Conservation (phyloP, 2,329 filamentous ascomycete genomes). For the Ceratocystis eucalypticola region DNA sequence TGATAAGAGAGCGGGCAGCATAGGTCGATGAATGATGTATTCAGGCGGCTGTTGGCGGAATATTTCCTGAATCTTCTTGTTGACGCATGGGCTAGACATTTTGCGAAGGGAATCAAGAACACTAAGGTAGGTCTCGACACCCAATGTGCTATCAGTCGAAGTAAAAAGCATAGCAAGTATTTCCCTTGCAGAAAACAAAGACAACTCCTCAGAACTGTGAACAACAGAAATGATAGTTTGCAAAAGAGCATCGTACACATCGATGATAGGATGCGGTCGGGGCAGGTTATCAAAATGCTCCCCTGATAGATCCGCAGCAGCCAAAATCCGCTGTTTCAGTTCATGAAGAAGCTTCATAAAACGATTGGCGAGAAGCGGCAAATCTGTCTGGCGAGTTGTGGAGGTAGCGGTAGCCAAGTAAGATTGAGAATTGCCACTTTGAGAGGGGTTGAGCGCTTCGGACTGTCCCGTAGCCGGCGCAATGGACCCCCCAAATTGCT, state of each 20-base stretch:
- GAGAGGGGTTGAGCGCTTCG: constrained; percentile 44
- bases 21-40: constrained; percentile 42
- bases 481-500: constrained; percentile 43
- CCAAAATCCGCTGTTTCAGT: constrained; percentile 32
- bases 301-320: constrained; percentile 40
- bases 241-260: constrained; percentile 48
- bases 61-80: constrained; percentile 40
- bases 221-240: constrained; percentile 50
- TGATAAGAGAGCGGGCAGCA: constrained; percentile 43
- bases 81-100: constrained; percentile 42
- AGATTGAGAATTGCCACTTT: constrained; percentile 34
- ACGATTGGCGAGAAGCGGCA: constrained; percentile 39
- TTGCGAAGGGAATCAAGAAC: constrained; percentile 47
- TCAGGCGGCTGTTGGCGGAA: constrained; percentile 45
- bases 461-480: constrained; percentile 44
- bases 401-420: not conserved
- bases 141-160: constrained; percentile 40
- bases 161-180: constrained; percentile 45
- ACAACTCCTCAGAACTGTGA: constrained; percentile 47
- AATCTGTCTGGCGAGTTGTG: constrained; percentile 35
- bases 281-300: constrained; percentile 48
- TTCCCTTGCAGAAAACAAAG: constrained; percentile 45
- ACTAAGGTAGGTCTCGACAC: constrained; percentile 48
- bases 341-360: constrained; percentile 46
- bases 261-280: constrained; percentile 45